Evolutionary conservation across 2,329 filamentous ascomycete genomes (phyloP).

Genomic region (Stylonectria norvegica): DNA sequence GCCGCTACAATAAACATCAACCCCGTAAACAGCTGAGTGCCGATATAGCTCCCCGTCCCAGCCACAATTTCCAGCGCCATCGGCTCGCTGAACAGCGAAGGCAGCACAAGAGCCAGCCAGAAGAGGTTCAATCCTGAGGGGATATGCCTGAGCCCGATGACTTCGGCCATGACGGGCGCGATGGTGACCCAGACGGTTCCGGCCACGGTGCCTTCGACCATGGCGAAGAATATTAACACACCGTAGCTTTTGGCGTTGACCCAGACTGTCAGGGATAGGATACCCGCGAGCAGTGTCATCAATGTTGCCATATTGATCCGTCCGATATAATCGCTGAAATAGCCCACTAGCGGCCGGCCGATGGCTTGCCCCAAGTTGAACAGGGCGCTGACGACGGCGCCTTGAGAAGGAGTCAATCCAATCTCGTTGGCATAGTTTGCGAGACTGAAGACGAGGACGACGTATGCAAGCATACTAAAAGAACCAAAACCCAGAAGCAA

Average conservation of each 20-base stretch:
- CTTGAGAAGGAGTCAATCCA: slow-evolving; percentile 57
- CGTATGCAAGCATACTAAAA: slow-evolving; percentile 62
- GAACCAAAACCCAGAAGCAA: slow-evolving; percentile 58
- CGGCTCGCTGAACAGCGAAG: slow-evolving; percentile 13
- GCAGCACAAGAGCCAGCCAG: slow-evolving; percentile 9
- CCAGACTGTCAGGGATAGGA: slow-evolving; percentile 8
- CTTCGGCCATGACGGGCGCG: slow-evolving; percentile 9
- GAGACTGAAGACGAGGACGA: slow-evolving; percentile 61
- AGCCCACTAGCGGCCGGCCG: slow-evolving; percentile 58
- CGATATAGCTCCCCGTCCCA: slow-evolving; percentile 11
- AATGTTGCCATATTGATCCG: slow-evolving; percentile 59
- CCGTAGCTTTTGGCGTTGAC: slow-evolving; percentile 8
- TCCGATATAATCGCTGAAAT: slow-evolving; percentile 58
- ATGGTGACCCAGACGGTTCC: slow-evolving; percentile 13
- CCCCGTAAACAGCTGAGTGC: slow-evolving; percentile 13
- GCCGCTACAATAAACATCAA: slow-evolving; percentile 7
- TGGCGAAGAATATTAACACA: slow-evolving; percentile 7
- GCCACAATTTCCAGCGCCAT: slow-evolving; percentile 10
- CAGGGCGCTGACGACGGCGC: slow-evolving; percentile 57
- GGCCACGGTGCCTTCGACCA: slow-evolving; percentile 3
- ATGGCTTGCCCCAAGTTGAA: slow-evolving; percentile 60
- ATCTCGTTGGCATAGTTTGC: slow-evolving; percentile 59
- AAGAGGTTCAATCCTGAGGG: slow-evolving; percentile 11
- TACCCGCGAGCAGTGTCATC: slow-evolving; percentile 37
- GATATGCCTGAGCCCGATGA: slow-evolving; percentile 7